Evolutionary conservation across 257 asterid species (phyloP), one percentile per base, ranked within the genome.

Genomic region (Orobanche coerulescens): DNA sequence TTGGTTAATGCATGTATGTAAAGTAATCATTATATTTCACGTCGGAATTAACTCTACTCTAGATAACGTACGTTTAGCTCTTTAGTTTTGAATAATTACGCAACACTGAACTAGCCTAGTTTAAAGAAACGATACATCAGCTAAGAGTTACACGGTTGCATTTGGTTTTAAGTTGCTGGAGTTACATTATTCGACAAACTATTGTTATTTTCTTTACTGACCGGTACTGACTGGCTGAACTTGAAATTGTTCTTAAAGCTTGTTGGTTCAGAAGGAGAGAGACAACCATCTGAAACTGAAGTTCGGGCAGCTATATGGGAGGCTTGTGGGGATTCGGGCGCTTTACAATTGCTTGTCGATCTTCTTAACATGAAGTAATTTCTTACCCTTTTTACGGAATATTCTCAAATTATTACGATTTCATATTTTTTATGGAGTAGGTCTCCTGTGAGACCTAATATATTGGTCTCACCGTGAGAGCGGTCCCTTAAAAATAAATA

Each of bases 231-330:
- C 56, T 1, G 16, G 43, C 52, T 1, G 25, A 31, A 62, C 19
- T 19, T 25, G 30, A 40, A 10, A 18, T 55, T 68, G 19, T 58
- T 65, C 31, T 39, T 63, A 58, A 75, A 92, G 96, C 88, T 88
- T 75, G 85, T 75, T 54, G 94, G 84, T 13, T 34, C 87, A 69
- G 95, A 66, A 80, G 94, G 78, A 54, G 82, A 81, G 68, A 75
- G 87, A 34, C 84, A 77, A 56, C 94, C 94, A 50, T 81, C 95
- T 50, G 94, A 86, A 51, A 58, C 60, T 15, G 95, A 92, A 70
- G 95, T 92, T 69, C 80, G 85, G 60, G 64, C 84, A 7, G 98
- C 98, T 47, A 48, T 84, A 74, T 86, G 96, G 98, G 98, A 92
- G 78, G 86, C 81, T 50, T 88, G 98, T 44, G 95, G 98, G 42